A percentile compares a stretch with the other conserved stretches of the same genome.
These are phyloP conservation scores for Arachis hypogaea DNA, from an alignment of 306 rosid genomes.

Conservation along the genomic window DNA sequence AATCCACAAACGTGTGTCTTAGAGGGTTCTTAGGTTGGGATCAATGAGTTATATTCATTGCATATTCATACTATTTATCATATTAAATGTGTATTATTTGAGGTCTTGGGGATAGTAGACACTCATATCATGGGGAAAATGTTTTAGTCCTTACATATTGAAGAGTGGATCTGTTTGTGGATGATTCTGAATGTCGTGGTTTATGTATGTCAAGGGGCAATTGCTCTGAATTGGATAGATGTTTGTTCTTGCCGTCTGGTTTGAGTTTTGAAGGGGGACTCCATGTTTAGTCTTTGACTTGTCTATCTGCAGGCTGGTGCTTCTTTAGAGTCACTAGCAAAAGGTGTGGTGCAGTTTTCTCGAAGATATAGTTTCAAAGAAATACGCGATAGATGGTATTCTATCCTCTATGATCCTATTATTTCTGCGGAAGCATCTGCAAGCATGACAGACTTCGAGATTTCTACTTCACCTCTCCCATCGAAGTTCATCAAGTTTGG, in stretches of 20 bases:
- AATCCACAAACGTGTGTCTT: background rate
- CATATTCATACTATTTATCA: background rate
- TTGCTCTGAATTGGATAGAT: constrained; percentile 8
- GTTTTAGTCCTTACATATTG: background rate
- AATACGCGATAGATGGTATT: constrained; percentile 82
- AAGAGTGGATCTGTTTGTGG: background rate
- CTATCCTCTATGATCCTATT: constrained; percentile 75
- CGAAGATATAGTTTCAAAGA: constrained; percentile 69
- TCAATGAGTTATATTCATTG: background rate
- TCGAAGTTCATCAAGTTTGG: constrained; percentile 57
- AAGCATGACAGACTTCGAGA: constrained; percentile 57
- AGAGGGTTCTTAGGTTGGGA: background rate
- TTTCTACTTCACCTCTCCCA: constrained; percentile 49
- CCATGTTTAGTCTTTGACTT: constrained; percentile 16
- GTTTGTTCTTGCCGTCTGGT: background rate
- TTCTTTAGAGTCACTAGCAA: constrained; percentile 96
- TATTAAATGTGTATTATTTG: background rate
- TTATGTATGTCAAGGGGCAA: background rate
- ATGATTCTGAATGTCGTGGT: background rate
- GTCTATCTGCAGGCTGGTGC: constrained; percentile 80
- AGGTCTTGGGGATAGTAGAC: background rate
- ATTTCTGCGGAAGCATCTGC: constrained; percentile 67
- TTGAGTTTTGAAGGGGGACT: background rate
- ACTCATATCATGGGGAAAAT: background rate
- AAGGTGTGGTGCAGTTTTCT: constrained; percentile 96